Evolutionary conservation across 2,329 filamentous ascomycete genomes (phyloP).

Genomic region (Orbilia ellipsospora): DNA sequence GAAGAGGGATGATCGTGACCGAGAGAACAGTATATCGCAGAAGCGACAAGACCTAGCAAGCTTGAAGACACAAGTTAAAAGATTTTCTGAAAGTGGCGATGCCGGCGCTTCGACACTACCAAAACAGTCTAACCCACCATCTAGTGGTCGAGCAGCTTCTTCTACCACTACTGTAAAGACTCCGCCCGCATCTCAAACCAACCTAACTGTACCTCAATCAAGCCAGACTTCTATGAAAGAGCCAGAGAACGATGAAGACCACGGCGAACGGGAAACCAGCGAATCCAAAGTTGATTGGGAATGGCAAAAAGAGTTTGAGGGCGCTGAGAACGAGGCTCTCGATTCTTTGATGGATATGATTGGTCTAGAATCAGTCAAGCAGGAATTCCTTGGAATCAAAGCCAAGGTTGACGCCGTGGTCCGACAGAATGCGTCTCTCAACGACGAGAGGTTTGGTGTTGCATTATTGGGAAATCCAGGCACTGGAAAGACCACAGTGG

Average conservation of each 20-base stretch:
- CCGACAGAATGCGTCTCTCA: conserved; percentile 69
- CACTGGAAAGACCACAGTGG: conserved; percentile 82
- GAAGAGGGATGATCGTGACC: conserved; percentile 64
- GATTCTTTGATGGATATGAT: conserved; percentile 77
- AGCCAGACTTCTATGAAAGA: conserved; percentile 41
- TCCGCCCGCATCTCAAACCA: conserved; percentile 24
- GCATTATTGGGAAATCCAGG: conserved; percentile 78
- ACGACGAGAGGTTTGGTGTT: conserved; percentile 71
- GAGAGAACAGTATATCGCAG: conserved; percentile 65
- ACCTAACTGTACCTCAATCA: conserved; percentile 20
- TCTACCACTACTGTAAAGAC: conserved; percentile 27
- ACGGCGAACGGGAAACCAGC: conserved; percentile 35
- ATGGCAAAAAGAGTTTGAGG: conserved; percentile 69
- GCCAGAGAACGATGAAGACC: conserved; percentile 30
- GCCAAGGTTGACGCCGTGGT: conserved; percentile 70
- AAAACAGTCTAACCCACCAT: conserved; percentile 17
- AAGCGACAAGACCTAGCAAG: conserved; percentile 65
- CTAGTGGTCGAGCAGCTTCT: conserved; percentile 16
- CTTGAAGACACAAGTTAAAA: conserved; percentile 60
- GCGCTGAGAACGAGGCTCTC: conserved; percentile 67
- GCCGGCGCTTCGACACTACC: conserved; percentile 23
- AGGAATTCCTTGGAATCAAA: conserved; percentile 72
- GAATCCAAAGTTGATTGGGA: conserved; percentile 71
- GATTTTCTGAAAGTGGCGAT: conserved; percentile 31
- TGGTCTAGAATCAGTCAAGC: conserved; percentile 76